Evolutionary conservation across 768 basidiomycete genomes (phyloP).

Genomic region (Leucocoprinus birnbaumii): DNA sequence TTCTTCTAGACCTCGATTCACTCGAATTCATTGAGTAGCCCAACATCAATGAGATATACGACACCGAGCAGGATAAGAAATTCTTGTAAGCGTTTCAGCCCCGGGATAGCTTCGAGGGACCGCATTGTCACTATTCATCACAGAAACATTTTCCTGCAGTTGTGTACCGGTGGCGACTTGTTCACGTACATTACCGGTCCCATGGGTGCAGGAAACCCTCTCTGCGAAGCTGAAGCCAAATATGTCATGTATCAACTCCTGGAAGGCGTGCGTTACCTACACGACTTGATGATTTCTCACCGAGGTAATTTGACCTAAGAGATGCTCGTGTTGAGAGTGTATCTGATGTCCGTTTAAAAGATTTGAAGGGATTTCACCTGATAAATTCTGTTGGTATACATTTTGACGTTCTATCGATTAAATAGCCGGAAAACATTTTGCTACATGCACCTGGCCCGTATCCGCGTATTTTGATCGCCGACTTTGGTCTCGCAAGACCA

Average conservation of each 20-base stretch:
- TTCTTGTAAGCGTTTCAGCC: conserved; percentile 49
- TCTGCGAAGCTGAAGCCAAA: conserved; percentile 80
- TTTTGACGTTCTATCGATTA: background rate
- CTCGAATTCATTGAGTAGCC: conserved; percentile 45
- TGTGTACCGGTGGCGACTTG: conserved; percentile 86
- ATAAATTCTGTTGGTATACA: background rate
- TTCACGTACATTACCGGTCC: conserved; percentile 79
- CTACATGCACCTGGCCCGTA: conserved; percentile 79
- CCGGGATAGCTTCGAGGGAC: background rate
- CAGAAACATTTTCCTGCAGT: conserved; percentile 83
- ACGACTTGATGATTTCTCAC: conserved; percentile 72
- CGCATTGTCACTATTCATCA: background rate
- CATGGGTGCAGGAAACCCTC: conserved; percentile 41
- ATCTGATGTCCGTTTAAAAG: conserved; percentile 26
- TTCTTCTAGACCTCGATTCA: too few relatives aligned
- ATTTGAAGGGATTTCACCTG: conserved; percentile 52
- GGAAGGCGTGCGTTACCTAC: conserved; percentile 68
- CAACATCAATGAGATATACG: conserved; percentile 78
- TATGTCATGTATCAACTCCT: conserved; percentile 81
- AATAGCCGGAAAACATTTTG: conserved; percentile 81
- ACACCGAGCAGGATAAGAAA: conserved; percentile 57
- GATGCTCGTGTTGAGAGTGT: background rate
- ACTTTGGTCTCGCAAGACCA: conserved; percentile 82
- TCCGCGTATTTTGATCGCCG: conserved; percentile 81
- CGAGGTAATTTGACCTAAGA: conserved; percentile 50